phyloP scores from a whole-genome alignment of 169 alveolate genomes.

The Blepharisma undulans region DNA sequence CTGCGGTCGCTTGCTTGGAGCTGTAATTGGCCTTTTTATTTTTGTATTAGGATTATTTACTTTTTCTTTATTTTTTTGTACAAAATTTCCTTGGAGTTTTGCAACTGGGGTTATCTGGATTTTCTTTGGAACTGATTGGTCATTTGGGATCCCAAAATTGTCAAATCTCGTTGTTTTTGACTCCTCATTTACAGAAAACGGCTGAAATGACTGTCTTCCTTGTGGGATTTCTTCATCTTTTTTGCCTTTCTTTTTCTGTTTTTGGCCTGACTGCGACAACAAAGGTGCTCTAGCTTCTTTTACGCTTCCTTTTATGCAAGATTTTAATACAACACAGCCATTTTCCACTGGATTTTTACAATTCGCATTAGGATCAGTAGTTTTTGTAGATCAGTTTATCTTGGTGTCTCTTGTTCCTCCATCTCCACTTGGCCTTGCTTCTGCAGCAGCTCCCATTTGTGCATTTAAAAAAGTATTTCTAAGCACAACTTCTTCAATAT shows the following conservation, averaged over 20 bases:
- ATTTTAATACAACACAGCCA: conserved; percentile 4
- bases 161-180: not conserved
- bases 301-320: conserved; percentile 11
- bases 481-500: conserved; percentile 73
- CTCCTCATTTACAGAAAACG: not conserved
- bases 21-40: conserved; percentile 5
- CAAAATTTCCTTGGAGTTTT: not conserved
- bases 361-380: not conserved
- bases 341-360: conserved; percentile 4
- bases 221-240: not conserved
- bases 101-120: not conserved
- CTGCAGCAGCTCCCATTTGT: conserved; percentile 55
- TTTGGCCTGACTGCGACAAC: not conserved
- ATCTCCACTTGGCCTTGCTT: not conserved
- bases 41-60: not conserved
- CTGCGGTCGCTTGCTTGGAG: conserved; percentile 14
- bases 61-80: not conserved
- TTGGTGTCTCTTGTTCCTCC: not conserved
- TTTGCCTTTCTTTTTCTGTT: not conserved
- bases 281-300: not conserved
- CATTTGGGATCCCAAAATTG: not conserved
- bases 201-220: not conserved
- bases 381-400: not conserved
- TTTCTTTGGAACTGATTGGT: not conserved
- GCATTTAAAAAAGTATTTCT: conserved; percentile 82